Percentiles rank a stretch among this genome's conserved stretches.
phyloP scores from a whole-genome alignment of 2,329 filamentous ascomycete species.

The Chaetomiaceae sp. region DNA sequence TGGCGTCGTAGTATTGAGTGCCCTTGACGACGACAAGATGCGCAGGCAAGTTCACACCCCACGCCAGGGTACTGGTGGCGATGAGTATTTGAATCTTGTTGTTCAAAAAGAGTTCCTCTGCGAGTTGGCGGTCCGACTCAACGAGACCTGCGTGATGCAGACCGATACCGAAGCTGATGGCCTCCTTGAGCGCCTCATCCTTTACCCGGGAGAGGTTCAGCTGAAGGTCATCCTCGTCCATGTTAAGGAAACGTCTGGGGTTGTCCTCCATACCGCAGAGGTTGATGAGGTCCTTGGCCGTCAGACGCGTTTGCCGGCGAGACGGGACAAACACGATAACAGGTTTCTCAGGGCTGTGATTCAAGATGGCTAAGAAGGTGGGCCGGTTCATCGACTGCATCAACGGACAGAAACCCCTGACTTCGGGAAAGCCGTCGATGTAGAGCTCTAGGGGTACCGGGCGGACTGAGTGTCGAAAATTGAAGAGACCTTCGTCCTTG shows the following conservation, averaged over 20 bases:
- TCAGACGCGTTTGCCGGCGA: slow-evolving; percentile 87
- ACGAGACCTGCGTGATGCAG: slow-evolving; percentile 96
- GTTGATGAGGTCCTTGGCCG: slow-evolving; percentile 94
- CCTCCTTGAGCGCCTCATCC: slow-evolving; percentile 86
- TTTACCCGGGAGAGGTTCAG: slow-evolving; percentile 86
- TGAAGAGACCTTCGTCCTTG: slow-evolving; percentile 82
- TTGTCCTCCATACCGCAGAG: slow-evolving; percentile 98
- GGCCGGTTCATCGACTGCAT: slow-evolving; percentile 99
- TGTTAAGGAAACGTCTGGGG: slow-evolving; percentile 83
- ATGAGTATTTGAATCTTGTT: slow-evolving; percentile 98
- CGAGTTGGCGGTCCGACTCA: slow-evolving; percentile 84
- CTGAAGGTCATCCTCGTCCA: slow-evolving; percentile 91
- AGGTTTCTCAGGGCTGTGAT: slow-evolving; percentile 91
- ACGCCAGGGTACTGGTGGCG: slow-evolving; percentile 91
- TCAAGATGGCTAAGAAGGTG: slow-evolving; percentile 93
- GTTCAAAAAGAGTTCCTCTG: slow-evolving; percentile 92
- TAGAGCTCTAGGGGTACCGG: slow-evolving; percentile 94
- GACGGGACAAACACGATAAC: slow-evolving; percentile 99
- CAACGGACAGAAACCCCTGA: slow-evolving; percentile 89
- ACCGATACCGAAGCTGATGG: slow-evolving; percentile 95
- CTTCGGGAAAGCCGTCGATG: slow-evolving; percentile 95
- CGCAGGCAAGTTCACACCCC: slow-evolving; percentile 96
- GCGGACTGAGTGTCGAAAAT: slow-evolving; percentile 94
- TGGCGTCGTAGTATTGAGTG: slow-evolving; percentile 96
- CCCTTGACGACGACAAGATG: slow-evolving; percentile 97